phyloP scores from a whole-genome alignment of 345 rosid genomes.

The Camelina hispida region DNA sequence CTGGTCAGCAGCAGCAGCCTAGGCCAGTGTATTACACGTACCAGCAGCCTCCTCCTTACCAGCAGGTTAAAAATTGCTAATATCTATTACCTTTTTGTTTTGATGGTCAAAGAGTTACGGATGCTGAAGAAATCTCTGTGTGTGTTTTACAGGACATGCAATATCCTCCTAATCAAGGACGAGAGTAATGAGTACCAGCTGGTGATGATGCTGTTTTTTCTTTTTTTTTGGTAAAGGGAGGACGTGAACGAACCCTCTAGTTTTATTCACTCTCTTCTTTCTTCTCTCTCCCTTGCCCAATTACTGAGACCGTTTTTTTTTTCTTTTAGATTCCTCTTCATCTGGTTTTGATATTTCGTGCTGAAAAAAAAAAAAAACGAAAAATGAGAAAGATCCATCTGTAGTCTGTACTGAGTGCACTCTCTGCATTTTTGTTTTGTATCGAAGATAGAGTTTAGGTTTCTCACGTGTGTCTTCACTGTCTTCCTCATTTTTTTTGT shows the following conservation, averaged over 20 bases:
- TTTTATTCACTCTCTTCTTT: constrained; percentile 6
- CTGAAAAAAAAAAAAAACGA: neutral
- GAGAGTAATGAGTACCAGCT: constrained; percentile 24
- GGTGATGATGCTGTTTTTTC: constrained; percentile 21
- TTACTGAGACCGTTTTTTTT: constrained; percentile 18
- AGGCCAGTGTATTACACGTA: constrained; percentile 68
- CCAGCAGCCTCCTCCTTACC: constrained; percentile 51
- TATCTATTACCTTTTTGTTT: neutral
- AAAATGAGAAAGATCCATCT: neutral
- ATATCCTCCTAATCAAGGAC: constrained; percentile 20
- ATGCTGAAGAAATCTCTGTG: constrained; percentile 28
- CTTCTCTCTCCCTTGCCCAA: constrained; percentile 1
- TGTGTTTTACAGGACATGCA: constrained; percentile 33
- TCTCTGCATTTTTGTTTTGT: neutral
- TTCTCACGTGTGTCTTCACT: constrained; percentile 15
- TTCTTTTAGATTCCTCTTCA: constrained; percentile 9
- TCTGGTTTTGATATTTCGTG: constrained; percentile 16
- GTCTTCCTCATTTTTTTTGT: constrained; percentile 3
- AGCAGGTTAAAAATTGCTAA: constrained; percentile 65
- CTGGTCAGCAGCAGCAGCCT: constrained; percentile 68
- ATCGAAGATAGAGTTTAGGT: constrained; percentile 29
- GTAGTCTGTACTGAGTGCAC: constrained; percentile 15
- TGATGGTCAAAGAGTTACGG: constrained; percentile 1
- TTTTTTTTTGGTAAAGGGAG: constrained; percentile 16
- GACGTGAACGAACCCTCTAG: constrained; percentile 5